Evolutionary conservation across 306 rosid species (phyloP).

Genomic region (Mimosa bimucronata): DNA sequence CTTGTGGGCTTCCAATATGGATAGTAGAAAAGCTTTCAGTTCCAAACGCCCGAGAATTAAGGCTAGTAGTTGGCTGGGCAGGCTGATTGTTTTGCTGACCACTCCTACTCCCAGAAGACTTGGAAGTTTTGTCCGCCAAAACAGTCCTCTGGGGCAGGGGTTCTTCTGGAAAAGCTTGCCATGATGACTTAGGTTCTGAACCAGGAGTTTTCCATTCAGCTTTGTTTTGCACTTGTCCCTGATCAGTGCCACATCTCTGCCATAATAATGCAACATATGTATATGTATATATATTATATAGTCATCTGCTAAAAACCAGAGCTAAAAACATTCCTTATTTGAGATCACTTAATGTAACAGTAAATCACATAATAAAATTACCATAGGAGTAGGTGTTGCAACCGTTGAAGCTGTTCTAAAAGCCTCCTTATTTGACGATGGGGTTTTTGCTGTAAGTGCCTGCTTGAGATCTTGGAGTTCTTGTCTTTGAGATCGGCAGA

Average conservation of each 20-base stretch:
- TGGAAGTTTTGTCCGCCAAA: conserved; percentile 45
- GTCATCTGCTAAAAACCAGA: conserved; percentile 15
- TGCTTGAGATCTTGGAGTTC: conserved; percentile 93
- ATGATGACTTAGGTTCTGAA: conserved; percentile 63
- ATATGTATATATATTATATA: neutral
- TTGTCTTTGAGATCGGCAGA: conserved; percentile 94
- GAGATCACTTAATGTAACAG: conserved; percentile 13
- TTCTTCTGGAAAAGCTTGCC: conserved; percentile 84
- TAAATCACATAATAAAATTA: conserved; percentile 27
- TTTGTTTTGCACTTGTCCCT: conserved; percentile 53
- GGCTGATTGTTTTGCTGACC: conserved; percentile 61
- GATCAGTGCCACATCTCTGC: conserved; percentile 37
- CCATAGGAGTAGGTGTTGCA: conserved; percentile 50
- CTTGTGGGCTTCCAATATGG: conserved; percentile 53
- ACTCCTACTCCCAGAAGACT: conserved; percentile 68
- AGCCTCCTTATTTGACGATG: conserved; percentile 59
- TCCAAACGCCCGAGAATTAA: conserved; percentile 82
- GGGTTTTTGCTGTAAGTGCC: conserved; percentile 66
- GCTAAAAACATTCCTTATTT: neutral
- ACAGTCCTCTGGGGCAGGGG: conserved; percentile 46
- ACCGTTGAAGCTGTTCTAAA: conserved; percentile 45
- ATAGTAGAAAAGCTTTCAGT: conserved; percentile 63
- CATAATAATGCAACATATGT: neutral
- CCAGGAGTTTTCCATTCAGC: conserved; percentile 56
- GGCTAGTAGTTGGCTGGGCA: conserved; percentile 40